Evolutionary conservation across 1,284 basidiomycete species (phyloP).

Genomic region (Xerocomus tenax): DNA sequence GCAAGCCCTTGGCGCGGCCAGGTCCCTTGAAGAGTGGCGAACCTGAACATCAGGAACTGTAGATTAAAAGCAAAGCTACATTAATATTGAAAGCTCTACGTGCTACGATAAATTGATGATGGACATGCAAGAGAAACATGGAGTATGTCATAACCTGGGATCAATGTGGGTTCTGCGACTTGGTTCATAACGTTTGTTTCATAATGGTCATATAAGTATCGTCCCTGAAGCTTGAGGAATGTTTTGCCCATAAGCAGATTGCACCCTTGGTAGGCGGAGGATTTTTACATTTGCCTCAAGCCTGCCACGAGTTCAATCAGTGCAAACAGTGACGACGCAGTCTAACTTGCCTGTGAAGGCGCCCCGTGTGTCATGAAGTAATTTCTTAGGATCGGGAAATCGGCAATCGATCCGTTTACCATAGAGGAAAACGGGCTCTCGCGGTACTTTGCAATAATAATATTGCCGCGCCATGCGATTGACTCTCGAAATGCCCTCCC

Average conservation of each 20-base stretch:
- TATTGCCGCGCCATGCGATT: conserved; percentile 66
- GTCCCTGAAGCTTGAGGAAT: conserved; percentile 17
- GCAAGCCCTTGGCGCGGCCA: conserved; percentile 11
- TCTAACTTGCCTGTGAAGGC: conserved; percentile 34
- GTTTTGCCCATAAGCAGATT: not conserved
- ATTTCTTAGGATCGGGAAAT: conserved; percentile 71
- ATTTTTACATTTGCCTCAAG: conserved; percentile 24
- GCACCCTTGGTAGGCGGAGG: not conserved
- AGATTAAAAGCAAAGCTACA: conserved; percentile 17
- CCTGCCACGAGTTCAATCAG: conserved; percentile 27
- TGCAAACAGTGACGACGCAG: conserved; percentile 15
- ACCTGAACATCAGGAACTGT: conserved; percentile 35
- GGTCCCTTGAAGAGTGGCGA: conserved; percentile 8
- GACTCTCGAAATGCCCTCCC: conserved; percentile 50
- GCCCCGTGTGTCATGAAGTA: conserved; percentile 58
- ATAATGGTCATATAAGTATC: conserved; percentile 27
- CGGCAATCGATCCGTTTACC: conserved; percentile 67
- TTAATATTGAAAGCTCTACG: conserved; percentile 8
- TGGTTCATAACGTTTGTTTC: conserved; percentile 16
- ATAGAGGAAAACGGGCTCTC: conserved; percentile 61
- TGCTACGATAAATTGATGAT: conserved; percentile 19
- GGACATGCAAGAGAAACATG: conserved; percentile 24
- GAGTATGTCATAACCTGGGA: conserved; percentile 10
- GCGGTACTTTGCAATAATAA: conserved; percentile 65
- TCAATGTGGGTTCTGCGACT: not conserved